A percentile compares a stretch with the other conserved stretches of the same genome.
phyloP scores from a whole-genome alignment of 116 monocot species.

The Zostera marina region DNA sequence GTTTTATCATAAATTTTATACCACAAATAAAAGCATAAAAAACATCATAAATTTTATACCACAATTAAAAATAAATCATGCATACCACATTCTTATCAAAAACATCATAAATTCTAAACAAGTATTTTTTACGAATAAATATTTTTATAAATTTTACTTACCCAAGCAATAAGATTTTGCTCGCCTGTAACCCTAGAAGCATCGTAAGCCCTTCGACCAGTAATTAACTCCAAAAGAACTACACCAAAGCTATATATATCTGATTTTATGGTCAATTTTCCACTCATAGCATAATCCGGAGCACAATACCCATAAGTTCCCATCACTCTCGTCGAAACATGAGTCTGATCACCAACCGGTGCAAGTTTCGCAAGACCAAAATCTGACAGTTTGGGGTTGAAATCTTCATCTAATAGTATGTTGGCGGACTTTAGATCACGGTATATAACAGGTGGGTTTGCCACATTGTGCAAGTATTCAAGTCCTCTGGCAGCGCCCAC shows the following conservation, averaged over 20 bases:
- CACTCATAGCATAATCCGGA: slow-evolving; percentile 73
- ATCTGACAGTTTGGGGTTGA: slow-evolving; percentile 72
- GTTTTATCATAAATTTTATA: too few relatives aligned
- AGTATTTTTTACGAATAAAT: background rate
- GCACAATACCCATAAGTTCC: slow-evolving; percentile 86
- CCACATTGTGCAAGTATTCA: slow-evolving; percentile 42
- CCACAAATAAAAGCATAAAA: background rate
- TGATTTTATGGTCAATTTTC: slow-evolving; percentile 52
- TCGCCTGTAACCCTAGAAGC: slow-evolving; percentile 15
- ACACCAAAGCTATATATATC: slow-evolving; percentile 86
- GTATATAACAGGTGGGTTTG: slow-evolving; percentile 70
- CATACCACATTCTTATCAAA: background rate
- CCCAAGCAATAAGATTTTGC: slow-evolving; percentile 53
- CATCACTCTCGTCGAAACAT: slow-evolving; percentile 84
- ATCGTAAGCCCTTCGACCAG: slow-evolving; percentile 52
- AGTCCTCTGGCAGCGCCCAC: slow-evolving; percentile 54
- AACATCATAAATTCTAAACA: background rate
- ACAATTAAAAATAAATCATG: too few relatives aligned
- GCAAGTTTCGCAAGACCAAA: slow-evolving; percentile 82
- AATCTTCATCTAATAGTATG: slow-evolving; percentile 52
- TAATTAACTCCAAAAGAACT: slow-evolving; percentile 61
- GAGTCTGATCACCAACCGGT: slow-evolving; percentile 66
- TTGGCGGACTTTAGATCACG: slow-evolving; percentile 73
- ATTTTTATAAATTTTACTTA: slow-evolving; percentile 2
- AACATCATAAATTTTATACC: background rate